Evolutionary conservation across 352 stramenopile species (phyloP).

Genomic region (Phytophthora gonapodyides): DNA sequence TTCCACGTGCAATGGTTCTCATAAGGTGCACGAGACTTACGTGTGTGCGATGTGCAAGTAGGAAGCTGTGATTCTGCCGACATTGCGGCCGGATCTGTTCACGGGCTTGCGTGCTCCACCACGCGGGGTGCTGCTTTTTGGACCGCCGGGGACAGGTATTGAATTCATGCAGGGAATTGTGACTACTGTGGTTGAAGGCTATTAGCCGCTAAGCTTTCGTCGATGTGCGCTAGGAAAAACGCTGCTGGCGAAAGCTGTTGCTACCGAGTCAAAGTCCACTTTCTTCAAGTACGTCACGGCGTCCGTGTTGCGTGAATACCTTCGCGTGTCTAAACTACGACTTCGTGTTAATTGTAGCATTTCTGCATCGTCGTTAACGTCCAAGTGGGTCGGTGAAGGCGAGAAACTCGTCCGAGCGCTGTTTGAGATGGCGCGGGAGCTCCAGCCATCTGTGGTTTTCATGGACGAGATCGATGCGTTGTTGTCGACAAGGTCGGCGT

Average conservation of each 20-base stretch:
- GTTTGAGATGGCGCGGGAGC: conserved; percentile 90
- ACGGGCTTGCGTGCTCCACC: conserved; percentile 72
- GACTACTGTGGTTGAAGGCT: no score
- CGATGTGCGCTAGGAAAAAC: conserved; percentile 63
- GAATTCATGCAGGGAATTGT: background rate
- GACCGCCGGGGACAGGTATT: conserved; percentile 75
- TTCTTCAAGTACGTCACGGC: conserved; percentile 70
- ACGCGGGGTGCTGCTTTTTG: conserved; percentile 80
- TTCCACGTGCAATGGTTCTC: background rate
- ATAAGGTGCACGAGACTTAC: background rate
- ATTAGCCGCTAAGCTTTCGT: background rate
- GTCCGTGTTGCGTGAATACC: background rate
- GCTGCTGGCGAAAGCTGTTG: conserved; percentile 80
- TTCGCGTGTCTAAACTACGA: conserved; percentile 10
- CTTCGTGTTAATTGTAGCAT: conserved; percentile 60
- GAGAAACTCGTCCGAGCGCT: conserved; percentile 96
- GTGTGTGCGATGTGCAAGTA: conserved; percentile 26
- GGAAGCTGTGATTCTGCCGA: conserved; percentile 89
- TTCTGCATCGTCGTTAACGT: conserved; percentile 87
- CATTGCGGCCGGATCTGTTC: conserved; percentile 84
- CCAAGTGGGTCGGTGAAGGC: conserved; percentile 91
- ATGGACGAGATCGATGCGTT: conserved; percentile 91
- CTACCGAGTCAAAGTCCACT: conserved; percentile 80
- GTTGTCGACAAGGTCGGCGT: conserved; percentile 69
- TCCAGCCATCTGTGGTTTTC: conserved; percentile 88